Evolutionary conservation across 257 asterid species (phyloP), one percentile per base, ranked within the genome.

Genomic region (Fraxinus anomala): DNA sequence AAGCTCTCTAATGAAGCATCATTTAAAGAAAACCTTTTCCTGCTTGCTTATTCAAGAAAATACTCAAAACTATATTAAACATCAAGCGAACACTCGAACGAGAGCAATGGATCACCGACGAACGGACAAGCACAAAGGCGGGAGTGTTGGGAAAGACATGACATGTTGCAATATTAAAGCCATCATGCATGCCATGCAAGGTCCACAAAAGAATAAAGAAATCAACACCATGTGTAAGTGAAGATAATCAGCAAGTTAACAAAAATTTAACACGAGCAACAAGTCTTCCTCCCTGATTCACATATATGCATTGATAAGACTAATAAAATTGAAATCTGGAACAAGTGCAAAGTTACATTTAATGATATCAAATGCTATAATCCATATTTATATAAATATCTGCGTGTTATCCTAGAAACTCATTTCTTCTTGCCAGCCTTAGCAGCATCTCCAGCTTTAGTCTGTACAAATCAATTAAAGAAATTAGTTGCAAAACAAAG

Each of bases 401-500:
- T n/a, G 68, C 31, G 17, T 17, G 9, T 10, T 23, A 61, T 61
- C 14, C 31, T 23, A 47, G 49, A 9, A 24, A 42, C 17, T 70
- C 56, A 80, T 73, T 80, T 80, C 79, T 80, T 80, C 79, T 80
- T 79, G 37, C 82, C 80, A 16, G 51, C 80, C 84, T 81, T 81
- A 72, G 85, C 83, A 75, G 83, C 86, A 79, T 83, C 86, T 66
- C 86, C 86, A 1, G 86, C 86, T 68, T 83, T 83, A 0, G 86
- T 83, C 86, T 83, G 86, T 75, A 75, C 21, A 73, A 7, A 49
- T 61, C 5, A 10, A n/a, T 19, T 61, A 40, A 23, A 44, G 33
- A 33, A 44, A 3, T 40, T 28, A 17, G 30, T 40, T 16, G 26
- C 59, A 21, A 37, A 34, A 65, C 51, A 44, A 44, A 30, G 28